Evolutionary conservation across 2,329 filamentous ascomycete genomes (phyloP).

Genomic region (Neofusicoccum sp.): DNA sequence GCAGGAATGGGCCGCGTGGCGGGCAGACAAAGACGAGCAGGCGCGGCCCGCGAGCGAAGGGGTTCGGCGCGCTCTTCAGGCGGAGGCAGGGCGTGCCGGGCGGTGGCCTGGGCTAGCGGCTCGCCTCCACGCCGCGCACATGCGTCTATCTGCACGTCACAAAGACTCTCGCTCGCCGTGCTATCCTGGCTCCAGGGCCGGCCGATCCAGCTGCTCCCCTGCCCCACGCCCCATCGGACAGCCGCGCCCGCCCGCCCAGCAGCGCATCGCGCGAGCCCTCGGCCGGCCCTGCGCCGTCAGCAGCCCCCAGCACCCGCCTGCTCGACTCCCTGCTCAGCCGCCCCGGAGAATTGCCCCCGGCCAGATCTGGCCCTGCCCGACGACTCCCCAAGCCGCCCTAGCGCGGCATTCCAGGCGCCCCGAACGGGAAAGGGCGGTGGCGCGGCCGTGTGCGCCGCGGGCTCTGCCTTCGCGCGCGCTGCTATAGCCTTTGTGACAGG

Average conservation of each 20-base stretch:
- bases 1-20: slow-evolving; percentile 19
- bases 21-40: slow-evolving; percentile 3
- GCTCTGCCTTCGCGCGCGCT: slow-evolving; percentile 14
- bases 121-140: slow-evolving; percentile 11
- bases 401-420: slow-evolving; percentile 16
- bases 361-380: slow-evolving; percentile 17
- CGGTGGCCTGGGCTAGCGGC: slow-evolving; percentile 11
- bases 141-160: slow-evolving; percentile 21
- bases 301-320: slow-evolving; percentile 14
- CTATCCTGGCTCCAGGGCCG: slow-evolving; percentile 15
- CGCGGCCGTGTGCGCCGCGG: slow-evolving; percentile 23
- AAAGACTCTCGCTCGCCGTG: slow-evolving; percentile 6
- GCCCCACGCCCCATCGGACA: slow-evolving; percentile 3
- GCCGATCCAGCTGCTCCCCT: slow-evolving; percentile 13
- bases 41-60: background rate
- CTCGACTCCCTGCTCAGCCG: slow-evolving; percentile 12
- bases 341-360: slow-evolving; percentile 20
- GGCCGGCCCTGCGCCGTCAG: slow-evolving; percentile 19
- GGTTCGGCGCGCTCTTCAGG: slow-evolving; percentile 3
- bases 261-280: slow-evolving; percentile 14
- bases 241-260: background rate
- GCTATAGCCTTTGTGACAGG: slow-evolving; percentile 35
- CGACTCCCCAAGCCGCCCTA: slow-evolving; percentile 3
- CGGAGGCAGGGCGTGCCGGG: background rate
- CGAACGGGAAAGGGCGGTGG: slow-evolving; percentile 24